Percentiles rank a stretch among this genome's conserved stretches.
Conservation (phyloP, 805 yeast genomes). For the Maudiozyma barnettii region DNA sequence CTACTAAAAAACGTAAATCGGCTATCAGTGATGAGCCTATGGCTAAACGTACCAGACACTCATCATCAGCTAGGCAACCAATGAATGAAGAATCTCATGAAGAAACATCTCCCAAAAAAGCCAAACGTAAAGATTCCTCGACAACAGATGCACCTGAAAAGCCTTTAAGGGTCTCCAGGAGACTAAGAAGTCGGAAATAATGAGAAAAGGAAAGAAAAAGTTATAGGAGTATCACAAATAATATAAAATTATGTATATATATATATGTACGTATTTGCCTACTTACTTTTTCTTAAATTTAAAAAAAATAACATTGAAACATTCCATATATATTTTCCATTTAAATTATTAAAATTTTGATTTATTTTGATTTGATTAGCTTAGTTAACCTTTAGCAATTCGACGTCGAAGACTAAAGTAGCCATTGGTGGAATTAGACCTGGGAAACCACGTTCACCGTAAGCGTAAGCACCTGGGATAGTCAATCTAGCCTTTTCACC, state of each 20-base stretch:
- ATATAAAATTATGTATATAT: neutral
- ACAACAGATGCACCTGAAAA: slow-evolving; percentile 1
- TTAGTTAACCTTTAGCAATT: slow-evolving; percentile 43
- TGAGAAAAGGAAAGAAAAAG: neutral
- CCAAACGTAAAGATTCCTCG: slow-evolving; percentile 6
- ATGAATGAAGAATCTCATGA: slow-evolving; percentile 1
- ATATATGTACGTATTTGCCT: neutral
- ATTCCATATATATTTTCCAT: no score
- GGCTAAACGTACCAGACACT: slow-evolving; percentile 21
- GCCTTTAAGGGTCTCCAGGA: slow-evolving; percentile 19
- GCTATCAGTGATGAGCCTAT: slow-evolving; percentile 8
- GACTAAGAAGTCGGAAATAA: slow-evolving; percentile 23
- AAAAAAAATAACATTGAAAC: no score
- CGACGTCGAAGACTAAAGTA: slow-evolving; percentile 80
- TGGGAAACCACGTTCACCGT: slow-evolving; percentile 92
- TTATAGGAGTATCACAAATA: neutral
- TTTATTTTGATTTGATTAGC: neutral
- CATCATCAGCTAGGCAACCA: slow-evolving; percentile 6
- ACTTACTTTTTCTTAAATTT: no score
- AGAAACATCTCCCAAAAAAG: slow-evolving; percentile 15
- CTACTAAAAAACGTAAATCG: neutral
- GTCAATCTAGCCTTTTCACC: slow-evolving; percentile 91
- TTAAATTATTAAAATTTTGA: no score
- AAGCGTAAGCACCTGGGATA: slow-evolving; percentile 88
- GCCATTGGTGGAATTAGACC: slow-evolving; percentile 96